Conservation (phyloP, 768 basidiomycete genomes). For the Boletus coccyginus region DNA sequence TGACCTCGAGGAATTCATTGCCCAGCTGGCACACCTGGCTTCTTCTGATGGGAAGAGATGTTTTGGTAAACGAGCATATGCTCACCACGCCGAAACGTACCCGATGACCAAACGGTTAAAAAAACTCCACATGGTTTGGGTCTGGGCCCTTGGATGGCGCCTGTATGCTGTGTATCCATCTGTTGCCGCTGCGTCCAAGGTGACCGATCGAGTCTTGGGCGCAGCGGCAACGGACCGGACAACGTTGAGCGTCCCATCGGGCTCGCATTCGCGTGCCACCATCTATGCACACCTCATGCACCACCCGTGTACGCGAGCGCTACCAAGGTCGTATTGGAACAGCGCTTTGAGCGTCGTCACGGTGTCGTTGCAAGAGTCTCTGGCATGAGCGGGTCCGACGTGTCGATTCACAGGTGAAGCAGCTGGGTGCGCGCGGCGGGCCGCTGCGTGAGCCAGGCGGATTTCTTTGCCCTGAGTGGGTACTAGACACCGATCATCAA, state of each 20-base stretch:
- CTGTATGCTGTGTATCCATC: too few species aligned
- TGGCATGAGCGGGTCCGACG: neutral
- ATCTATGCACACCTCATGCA: neutral
- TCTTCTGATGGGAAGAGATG: too few species aligned
- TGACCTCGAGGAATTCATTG: too few species aligned
- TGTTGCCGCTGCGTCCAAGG: too few species aligned
- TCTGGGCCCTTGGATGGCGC: too few species aligned
- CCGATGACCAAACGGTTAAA: neutral
- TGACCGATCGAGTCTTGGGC: too few species aligned
- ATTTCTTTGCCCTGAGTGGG: neutral
- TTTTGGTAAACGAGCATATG: too few species aligned
- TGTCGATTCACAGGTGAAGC: neutral
- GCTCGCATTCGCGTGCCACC: neutral
- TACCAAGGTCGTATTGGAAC: neutral
- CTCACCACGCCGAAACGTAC: neutral
- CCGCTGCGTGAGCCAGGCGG: too few species aligned
- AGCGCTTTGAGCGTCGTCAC: neutral
- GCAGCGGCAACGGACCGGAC: too few species aligned
- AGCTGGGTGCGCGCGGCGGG: neutral
- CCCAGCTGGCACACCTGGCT: too few species aligned
- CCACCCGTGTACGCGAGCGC: neutral
- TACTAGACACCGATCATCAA: neutral
- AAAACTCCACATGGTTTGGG: too few species aligned
- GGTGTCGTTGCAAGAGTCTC: neutral
- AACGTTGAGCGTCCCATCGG: too few species aligned